These are phyloP conservation scores for Auxenochlorella protothecoides DNA, from an alignment of 139 green algal genomes.

Conservation along the genomic window DNA sequence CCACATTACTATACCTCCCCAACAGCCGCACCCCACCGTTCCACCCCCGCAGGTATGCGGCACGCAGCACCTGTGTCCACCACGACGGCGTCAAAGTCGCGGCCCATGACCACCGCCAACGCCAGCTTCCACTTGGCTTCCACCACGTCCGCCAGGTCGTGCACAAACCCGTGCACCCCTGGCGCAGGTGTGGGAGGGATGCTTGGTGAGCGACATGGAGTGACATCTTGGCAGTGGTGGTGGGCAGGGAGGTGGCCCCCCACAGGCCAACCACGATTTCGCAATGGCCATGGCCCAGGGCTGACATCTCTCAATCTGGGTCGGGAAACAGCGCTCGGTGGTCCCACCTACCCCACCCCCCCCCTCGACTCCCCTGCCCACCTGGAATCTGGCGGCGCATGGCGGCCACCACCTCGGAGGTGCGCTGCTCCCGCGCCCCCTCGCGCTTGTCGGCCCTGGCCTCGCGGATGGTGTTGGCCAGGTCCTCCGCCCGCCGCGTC, in stretches of 20 bases:
- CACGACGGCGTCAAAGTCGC: slow-evolving; percentile 82
- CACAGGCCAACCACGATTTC: too few relatives aligned
- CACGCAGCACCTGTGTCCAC: slow-evolving; percentile 51
- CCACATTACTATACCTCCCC: too few relatives aligned
- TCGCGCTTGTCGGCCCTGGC: slow-evolving; percentile 54
- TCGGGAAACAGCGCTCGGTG: too few relatives aligned
- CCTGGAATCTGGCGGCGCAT: slow-evolving; percentile 59
- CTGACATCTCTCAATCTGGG: too few relatives aligned
- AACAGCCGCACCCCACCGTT: too few relatives aligned
- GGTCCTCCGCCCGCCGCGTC: slow-evolving; percentile 40
- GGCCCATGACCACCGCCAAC: slow-evolving; percentile 71
- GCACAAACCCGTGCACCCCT: slow-evolving; percentile 75
- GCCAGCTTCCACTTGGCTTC: slow-evolving; percentile 77
- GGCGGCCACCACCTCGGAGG: slow-evolving; percentile 42
- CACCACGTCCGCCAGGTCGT: slow-evolving; percentile 62
- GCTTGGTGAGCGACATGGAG: background rate
- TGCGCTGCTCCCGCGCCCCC: slow-evolving; percentile 48
- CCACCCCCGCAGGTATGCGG: background rate
- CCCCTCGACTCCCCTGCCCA: background rate
- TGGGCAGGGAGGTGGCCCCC: background rate
- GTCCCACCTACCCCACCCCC: background rate
- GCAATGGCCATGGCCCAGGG: too few relatives aligned
- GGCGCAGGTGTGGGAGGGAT: background rate
- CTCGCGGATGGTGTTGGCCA: slow-evolving; percentile 56
- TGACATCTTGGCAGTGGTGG: background rate